A percentile compares a stretch with the other conserved stretches of the same genome.
Evolutionary conservation across 257 asterid genomes (phyloP).

Genomic region (Solanum infundibuliforme): DNA sequence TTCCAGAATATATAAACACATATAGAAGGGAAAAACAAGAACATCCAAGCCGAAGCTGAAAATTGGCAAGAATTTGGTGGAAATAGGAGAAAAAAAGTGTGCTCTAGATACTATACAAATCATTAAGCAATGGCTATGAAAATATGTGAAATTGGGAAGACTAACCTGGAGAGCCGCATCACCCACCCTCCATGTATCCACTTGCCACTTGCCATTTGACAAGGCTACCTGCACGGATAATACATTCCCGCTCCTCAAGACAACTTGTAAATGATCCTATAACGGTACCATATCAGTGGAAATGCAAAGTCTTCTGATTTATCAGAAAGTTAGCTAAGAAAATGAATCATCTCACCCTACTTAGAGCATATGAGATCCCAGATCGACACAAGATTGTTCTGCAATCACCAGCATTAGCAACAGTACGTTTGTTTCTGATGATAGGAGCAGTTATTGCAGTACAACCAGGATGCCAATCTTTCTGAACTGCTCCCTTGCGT

Average conservation of each 20-base stretch:
- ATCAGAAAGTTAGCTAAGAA: neutral
- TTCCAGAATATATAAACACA: neutral
- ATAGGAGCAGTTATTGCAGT: slow-evolving; percentile 66
- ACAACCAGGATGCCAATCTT: slow-evolving; percentile 87
- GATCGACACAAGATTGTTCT: slow-evolving; percentile 64
- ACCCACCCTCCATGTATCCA: slow-evolving; percentile 92
- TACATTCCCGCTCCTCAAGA: slow-evolving; percentile 76
- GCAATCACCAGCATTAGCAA: slow-evolving; percentile 96
- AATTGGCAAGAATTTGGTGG: neutral
- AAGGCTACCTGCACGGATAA: slow-evolving; percentile 48
- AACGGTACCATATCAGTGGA: slow-evolving; percentile 10
- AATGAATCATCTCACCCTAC: slow-evolving; percentile 53
- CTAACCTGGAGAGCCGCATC: slow-evolving; percentile 83
- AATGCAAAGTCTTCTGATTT: neutral
- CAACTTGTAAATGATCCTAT: slow-evolving; percentile 91
- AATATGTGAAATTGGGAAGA: slow-evolving; percentile 1
- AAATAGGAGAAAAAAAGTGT: neutral
- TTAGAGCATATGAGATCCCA: slow-evolving; percentile 57
- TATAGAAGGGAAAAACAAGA: neutral
- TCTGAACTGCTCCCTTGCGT: slow-evolving; percentile 44
- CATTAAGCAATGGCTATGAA: neutral
- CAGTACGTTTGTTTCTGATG: slow-evolving; percentile 51
- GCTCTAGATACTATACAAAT: neutral
- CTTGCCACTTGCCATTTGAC: slow-evolving; percentile 79
- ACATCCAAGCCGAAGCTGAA: neutral